Conservation (phyloP, 1,139 yeast genomes). For the Yamadazyma spencermartinsiae region DNA sequence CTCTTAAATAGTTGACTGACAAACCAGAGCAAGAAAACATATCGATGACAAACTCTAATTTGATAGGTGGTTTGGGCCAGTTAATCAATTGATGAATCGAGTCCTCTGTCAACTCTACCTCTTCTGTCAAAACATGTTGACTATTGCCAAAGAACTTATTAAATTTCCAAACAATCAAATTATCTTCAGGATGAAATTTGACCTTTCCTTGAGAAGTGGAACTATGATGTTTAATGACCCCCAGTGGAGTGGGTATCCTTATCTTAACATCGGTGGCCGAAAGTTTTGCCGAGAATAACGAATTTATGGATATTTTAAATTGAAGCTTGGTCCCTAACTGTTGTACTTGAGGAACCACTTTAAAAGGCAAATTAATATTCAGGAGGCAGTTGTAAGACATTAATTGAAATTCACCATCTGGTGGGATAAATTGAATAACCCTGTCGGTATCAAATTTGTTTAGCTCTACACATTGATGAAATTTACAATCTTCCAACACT, state of each 20-base stretch:
- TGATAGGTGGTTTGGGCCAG: conserved; percentile 80
- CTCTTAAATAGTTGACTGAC: conserved; percentile 69
- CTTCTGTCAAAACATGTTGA: conserved; percentile 57
- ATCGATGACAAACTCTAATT: conserved; percentile 65
- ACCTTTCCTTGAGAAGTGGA: conserved; percentile 64
- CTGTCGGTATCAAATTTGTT: conserved; percentile 79
- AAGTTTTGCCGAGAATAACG: conserved; percentile 61
- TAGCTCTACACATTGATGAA: conserved; percentile 88
- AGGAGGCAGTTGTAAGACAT: conserved; percentile 67
- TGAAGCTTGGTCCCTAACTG: conserved; percentile 54
- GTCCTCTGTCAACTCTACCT: conserved; percentile 37
- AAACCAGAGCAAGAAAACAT: conserved; percentile 83
- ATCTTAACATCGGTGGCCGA: conserved; percentile 67
- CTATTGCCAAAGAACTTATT: conserved; percentile 67
- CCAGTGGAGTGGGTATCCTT: conserved; percentile 70
- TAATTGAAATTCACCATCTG: conserved; percentile 90
- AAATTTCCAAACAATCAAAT: conserved; percentile 68
- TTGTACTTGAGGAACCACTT: conserved; percentile 60
- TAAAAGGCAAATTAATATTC: conserved; percentile 71
- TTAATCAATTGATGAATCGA: conserved; percentile 19
- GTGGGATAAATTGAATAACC: conserved; percentile 83
- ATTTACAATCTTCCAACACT: conserved; percentile 72
- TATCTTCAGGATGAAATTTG: conserved; percentile 67
- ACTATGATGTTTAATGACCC: conserved; percentile 51
- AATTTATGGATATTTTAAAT: conserved; percentile 60